Base-by-base conservation (phyloP, 139 green algal genomes). In the Haematococcus sp. region DNA sequence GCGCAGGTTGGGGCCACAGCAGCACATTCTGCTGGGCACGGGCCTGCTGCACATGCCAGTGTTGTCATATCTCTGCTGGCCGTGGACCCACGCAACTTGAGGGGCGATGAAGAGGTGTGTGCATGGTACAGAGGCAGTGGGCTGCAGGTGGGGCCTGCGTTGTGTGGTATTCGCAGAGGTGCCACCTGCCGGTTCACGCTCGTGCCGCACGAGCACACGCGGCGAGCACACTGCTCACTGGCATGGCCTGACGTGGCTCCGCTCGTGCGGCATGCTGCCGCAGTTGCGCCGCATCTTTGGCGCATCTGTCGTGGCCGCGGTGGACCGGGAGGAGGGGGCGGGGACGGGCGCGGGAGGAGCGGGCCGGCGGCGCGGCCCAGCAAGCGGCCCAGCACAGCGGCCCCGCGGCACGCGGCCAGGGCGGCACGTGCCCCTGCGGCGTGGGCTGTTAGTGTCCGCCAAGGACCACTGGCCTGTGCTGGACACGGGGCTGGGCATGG, bases 211-310 rank as follows among this genome's bases (percentile, higher is more conserved):
- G n/a, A n/a, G n/a, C n/a, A n/a, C n/a, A n/a, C n/a, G n/a, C n/a
- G n/a, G n/a, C n/a, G n/a, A n/a, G n/a, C n/a, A n/a, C n/a, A n/a
- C n/a, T n/a, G n/a, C n/a, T n/a, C n/a, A n/a, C n/a, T n/a, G n/a
- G n/a, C n/a, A n/a, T n/a, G n/a, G n/a, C n/a, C n/a, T n/a, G n/a
- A n/a, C n/a, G n/a, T n/a, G n/a, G n/a, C n/a, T n/a, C n/a, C n/a
- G n/a, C n/a, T n/a, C n/a, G n/a, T n/a, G n/a, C n/a, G n/a, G n/a
- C n/a, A n/a, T n/a, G n/a, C n/a, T n/a, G n/a, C n/a, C 34, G 32
- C 76, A 86, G 86, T 85, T 97, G 68, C 78, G 83, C 0, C 77
- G 88, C 33, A 95, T 97, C 70, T 97, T 97, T 81, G 92, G 92
- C 0, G 81, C 88, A 1, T 77, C 81, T 16, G 81, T 92, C 4